Evolutionary conservation across 352 stramenopile genomes (phyloP).

Genomic region (Hyphochytrium catenoides): DNA sequence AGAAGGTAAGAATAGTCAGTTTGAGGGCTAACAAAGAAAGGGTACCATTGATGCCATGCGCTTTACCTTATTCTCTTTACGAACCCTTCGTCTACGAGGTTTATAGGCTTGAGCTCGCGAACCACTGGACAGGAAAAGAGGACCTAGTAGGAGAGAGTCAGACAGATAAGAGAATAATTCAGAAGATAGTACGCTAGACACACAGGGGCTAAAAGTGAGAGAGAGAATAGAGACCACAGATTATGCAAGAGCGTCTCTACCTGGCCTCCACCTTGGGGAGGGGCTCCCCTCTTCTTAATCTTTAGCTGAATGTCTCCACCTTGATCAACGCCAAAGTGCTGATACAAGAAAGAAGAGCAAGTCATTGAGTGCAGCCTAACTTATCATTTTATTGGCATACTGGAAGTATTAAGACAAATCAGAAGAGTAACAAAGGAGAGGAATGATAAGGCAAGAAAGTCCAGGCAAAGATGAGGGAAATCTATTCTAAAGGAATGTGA

Average conservation of each 20-base stretch:
- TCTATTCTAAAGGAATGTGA: too few species aligned
- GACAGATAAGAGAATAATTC: conserved; percentile 3
- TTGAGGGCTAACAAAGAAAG: conserved; percentile 1
- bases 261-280: conserved; percentile 42
- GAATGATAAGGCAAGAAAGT: too few species aligned
- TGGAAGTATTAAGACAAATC: neutral
- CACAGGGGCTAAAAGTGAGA: too few species aligned
- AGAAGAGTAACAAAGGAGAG: too few species aligned
- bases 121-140: conserved; percentile 84
- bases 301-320: conserved; percentile 28
- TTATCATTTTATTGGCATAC: neutral
- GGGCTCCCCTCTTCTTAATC: conserved; percentile 73
- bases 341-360: neutral
- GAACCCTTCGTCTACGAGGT: conserved; percentile 86
- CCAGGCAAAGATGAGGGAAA: too few species aligned
- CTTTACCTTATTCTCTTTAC: conserved; percentile 85
- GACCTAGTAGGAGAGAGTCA: conserved; percentile 38
- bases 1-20: neutral
- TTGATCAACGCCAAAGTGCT: conserved; percentile 85
- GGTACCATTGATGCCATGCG: neutral
- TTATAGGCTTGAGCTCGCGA: conserved; percentile 73
- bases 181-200: too few species aligned
- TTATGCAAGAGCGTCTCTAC: too few species aligned
- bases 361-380: too few species aligned
- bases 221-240: too few species aligned